Base-by-base conservation (phyloP, 2,329 filamentous ascomycete genomes). In the Penicillium olsonii region DNA sequence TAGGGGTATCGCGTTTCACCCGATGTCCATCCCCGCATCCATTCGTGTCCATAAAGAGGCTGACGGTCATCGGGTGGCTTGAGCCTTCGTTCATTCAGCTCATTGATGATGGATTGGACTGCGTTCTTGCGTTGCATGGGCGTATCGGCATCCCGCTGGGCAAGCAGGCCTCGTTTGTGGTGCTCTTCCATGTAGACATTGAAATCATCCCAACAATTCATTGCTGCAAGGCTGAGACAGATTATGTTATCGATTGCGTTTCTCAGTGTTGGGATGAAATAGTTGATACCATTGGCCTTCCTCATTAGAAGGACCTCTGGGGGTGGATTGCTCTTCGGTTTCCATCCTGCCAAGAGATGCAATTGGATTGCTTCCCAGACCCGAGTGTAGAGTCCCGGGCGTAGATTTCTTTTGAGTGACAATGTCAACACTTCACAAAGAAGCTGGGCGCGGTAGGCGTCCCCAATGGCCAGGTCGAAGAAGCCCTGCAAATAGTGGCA, bases 381-480 rank as follows among this genome's bases (percentile, higher is more conserved):
- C 9, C 61, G 54, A 12, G 55, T 34, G 43, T 69, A 66, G 11
- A 70, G 47, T 7, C 65, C 67, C 15, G 61, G 60, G 11, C 63
- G 57, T 20, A 55, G 44, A 3, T 37, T 24, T 6, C 37, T 6
- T 47, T 45, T 48, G 9, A n/a, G 43, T 37, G 45, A 33, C 11
- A 65, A 62, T 15, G 39, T 41, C 11, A 68, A 44, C 7, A 67
- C 55, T 37, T 71, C 67, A 34, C 65, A 68, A 9, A 71, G 61
- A 45, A 65, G 52, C 37, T 64, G 59, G 3, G 67, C 68, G 12
- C 68, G 67, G 51, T 70, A 68, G 15, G 67, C 67, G 31, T 71
- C 69, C 11, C 68, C 68, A n/a, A 71, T 53, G 7, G 69, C 69
- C 18, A 71, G 61, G 45, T 71, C 69, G 26, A 65, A 69, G 34